Conservation (phyloP, 2,329 filamentous ascomycete species). For the Pyrenophora teres region DNA sequence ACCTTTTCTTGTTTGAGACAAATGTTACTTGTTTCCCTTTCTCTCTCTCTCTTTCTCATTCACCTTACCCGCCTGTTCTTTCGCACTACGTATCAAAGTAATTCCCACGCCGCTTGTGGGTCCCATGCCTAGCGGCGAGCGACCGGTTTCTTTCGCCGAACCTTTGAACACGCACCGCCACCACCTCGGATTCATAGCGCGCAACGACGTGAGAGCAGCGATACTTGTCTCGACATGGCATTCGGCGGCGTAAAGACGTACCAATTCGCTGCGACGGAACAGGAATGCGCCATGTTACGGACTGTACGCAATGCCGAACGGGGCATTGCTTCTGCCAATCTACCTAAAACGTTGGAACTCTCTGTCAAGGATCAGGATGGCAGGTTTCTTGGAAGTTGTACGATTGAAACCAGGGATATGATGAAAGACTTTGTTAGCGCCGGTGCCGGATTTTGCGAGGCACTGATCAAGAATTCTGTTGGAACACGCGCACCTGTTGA, state of each 20-base stretch:
- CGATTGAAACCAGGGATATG: background rate
- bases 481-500: background rate
- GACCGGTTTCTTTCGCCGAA: too few relatives aligned
- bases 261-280: conserved; percentile 1
- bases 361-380: background rate
- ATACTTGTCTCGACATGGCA: background rate
- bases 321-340: background rate
- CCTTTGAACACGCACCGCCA: too few relatives aligned
- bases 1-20: too few relatives aligned
- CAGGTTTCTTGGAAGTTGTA: conserved; percentile 1
- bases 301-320: background rate
- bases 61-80: too few relatives aligned
- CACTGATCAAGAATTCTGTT: background rate
- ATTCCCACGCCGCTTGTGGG: too few relatives aligned
- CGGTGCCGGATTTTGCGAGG: background rate
- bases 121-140: too few relatives aligned
- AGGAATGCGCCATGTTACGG: background rate
- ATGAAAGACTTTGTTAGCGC: background rate
- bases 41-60: too few relatives aligned
- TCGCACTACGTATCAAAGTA: too few relatives aligned
- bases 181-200: too few relatives aligned
- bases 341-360: conserved; percentile 1
- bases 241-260: background rate
- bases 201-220: too few relatives aligned
- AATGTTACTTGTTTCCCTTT: too few relatives aligned